phyloP scores from a whole-genome alignment of 1,284 basidiomycete genomes.

The Rhodotorula glutinis region DNA sequence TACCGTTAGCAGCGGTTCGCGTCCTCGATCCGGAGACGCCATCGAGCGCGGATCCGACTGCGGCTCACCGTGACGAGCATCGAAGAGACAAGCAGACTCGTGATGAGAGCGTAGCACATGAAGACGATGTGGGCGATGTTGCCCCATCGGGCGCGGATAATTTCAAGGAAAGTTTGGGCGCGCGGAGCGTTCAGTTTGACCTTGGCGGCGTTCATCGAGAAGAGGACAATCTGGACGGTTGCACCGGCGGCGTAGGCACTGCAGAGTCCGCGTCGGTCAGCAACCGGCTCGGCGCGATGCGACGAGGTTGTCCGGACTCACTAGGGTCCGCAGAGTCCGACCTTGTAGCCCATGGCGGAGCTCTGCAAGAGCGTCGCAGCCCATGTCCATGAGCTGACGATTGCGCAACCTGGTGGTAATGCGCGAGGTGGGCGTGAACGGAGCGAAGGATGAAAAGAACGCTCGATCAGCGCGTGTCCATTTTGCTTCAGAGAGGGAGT shows the following conservation, averaged over 20 bases:
- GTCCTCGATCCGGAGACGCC: too few species aligned
- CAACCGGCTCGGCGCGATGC: too few species aligned
- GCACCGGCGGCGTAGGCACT: slow-evolving; percentile 57
- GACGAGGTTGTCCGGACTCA: too few species aligned
- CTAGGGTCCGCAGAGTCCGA: not conserved
- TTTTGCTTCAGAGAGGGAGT: too few species aligned
- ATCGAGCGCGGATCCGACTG: too few species aligned
- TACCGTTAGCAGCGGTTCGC: slow-evolving; percentile 45
- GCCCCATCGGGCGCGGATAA: slow-evolving; percentile 69
- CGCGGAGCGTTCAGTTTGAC: slow-evolving; percentile 56
- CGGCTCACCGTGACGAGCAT: slow-evolving; percentile 55
- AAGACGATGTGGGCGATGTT: slow-evolving; percentile 68
- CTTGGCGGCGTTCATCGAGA: slow-evolving; percentile 53
- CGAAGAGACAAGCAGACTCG: slow-evolving; percentile 65
- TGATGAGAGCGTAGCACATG: slow-evolving; percentile 71
- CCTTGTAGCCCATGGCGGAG: slow-evolving; percentile 71
- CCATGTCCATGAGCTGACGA: slow-evolving; percentile 34
- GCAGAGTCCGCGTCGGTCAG: not conserved
- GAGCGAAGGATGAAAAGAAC: slow-evolving; percentile 45
- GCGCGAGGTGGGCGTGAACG: not conserved
- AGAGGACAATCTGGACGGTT: slow-evolving; percentile 57
- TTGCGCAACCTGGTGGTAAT: not conserved
- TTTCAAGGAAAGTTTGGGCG: slow-evolving; percentile 60
- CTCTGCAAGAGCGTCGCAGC: slow-evolving; percentile 58
- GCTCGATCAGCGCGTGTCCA: slow-evolving; percentile 50